Conservation (phyloP, 371 early-diverging fungal species). For the Mortierella sp. region DNA sequence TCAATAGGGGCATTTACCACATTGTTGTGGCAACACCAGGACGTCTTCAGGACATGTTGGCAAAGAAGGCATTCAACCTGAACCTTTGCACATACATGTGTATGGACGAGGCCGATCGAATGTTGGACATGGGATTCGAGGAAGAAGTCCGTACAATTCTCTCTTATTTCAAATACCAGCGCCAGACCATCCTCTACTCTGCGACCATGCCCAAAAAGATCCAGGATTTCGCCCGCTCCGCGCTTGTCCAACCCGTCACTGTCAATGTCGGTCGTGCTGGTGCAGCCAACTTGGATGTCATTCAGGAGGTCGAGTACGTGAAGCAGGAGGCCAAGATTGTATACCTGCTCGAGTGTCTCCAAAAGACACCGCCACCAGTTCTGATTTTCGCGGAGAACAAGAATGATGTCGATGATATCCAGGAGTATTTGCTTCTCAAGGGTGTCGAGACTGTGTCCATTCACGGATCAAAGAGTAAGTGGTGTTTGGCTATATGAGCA, state of each 20-base stretch:
- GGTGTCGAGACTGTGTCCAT: constrained; percentile 95
- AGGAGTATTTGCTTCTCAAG: constrained; percentile 93
- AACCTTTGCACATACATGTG: constrained; percentile 89
- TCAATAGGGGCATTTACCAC: constrained; percentile 65
- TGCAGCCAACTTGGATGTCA: constrained; percentile 96
- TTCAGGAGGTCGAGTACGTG: constrained; percentile 98
- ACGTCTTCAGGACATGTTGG: constrained; percentile 88
- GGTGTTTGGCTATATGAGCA: neutral
- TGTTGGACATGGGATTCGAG: constrained; percentile 99
- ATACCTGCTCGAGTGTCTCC: constrained; percentile 91
- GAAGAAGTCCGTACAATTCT: constrained; percentile 94
- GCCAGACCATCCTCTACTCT: constrained; percentile 95
- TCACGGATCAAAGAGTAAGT: constrained; percentile 94
- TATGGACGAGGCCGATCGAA: constrained; percentile 99
- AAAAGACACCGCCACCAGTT: constrained; percentile 96
- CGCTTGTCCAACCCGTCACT: constrained; percentile 91
- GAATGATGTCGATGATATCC: constrained; percentile 99
- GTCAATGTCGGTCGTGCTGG: constrained; percentile 99
- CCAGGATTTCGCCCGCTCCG: constrained; percentile 92
- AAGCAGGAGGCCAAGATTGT: constrained; percentile 96
- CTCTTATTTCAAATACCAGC: constrained; percentile 90
- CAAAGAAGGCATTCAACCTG: constrained; percentile 86
- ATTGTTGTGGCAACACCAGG: constrained; percentile 98
- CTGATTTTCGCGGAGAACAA: constrained; percentile 99
- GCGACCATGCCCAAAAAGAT: constrained; percentile 99